Conservation (phyloP, 2,329 filamentous ascomycete species). For the Alternaria sp. region DNA sequence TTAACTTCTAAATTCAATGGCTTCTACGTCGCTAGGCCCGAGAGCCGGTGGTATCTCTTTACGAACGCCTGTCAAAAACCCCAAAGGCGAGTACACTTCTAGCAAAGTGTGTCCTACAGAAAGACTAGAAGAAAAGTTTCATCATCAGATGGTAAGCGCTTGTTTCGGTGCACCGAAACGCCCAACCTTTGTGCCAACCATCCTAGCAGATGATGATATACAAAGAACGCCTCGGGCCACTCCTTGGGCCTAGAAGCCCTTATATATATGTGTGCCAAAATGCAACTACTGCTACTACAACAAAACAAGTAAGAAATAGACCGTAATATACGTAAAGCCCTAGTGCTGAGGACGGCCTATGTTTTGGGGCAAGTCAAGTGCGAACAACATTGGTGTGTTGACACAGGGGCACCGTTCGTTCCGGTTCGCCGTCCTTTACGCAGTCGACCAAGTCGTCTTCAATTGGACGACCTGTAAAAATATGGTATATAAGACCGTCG, state of each 20-base stretch:
- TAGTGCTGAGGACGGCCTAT: background rate
- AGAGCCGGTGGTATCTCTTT: conserved; percentile 41
- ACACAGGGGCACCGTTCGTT: background rate
- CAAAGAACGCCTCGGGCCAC: conserved; percentile 41
- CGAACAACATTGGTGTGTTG: conserved; percentile 1
- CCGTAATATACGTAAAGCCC: conserved; percentile 4
- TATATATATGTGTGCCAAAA: conserved; percentile 39
- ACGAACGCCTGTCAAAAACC: conserved; percentile 29
- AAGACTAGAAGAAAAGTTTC: conserved; percentile 24
- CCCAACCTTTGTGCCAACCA: conserved; percentile 31
- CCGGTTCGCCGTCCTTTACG: conserved; percentile 1
- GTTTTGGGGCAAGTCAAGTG: background rate
- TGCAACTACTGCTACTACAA: conserved; percentile 46
- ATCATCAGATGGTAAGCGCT: conserved; percentile 25
- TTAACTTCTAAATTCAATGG: conserved; percentile 23
- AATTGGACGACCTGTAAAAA: background rate
- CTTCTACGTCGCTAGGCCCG: conserved; percentile 34
- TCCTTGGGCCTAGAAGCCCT: conserved; percentile 38
- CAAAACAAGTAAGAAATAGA: conserved; percentile 34
- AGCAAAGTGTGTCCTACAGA: conserved; percentile 42
- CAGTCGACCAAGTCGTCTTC: conserved; percentile 3
- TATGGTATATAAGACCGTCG: conserved; percentile 8
- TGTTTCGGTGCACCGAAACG: conserved; percentile 29
- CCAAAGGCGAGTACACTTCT: conserved; percentile 40
- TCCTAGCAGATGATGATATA: conserved; percentile 30